Percentiles rank a stretch among this genome's conserved stretches.
phyloP scores from a whole-genome alignment of 2,329 filamentous ascomycete species.

The Simplicillium aogashimaense region DNA sequence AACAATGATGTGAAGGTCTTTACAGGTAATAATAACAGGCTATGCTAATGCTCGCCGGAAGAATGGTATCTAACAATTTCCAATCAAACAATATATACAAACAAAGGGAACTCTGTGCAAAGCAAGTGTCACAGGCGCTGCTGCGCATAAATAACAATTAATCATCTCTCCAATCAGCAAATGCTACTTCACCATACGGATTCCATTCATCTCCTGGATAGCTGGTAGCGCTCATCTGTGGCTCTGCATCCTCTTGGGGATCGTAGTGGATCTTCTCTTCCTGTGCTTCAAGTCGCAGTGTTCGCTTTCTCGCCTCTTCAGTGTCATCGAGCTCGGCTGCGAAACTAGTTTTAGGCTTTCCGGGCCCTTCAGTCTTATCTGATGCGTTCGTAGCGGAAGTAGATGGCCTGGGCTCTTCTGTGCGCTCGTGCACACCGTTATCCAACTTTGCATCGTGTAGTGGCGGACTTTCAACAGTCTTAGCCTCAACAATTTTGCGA shows the following conservation, averaged over 20 bases:
- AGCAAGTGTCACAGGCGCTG: too few relatives aligned
- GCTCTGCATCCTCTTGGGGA: conserved; percentile 25
- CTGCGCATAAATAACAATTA: conserved; percentile 1
- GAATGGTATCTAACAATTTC: too few relatives aligned
- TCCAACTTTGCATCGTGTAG: too few relatives aligned
- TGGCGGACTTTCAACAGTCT: too few relatives aligned
- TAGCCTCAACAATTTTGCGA: too few relatives aligned
- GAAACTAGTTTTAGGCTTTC: conserved; percentile 5
- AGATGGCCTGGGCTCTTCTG: not conserved
- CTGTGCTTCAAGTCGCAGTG: conserved; percentile 30
- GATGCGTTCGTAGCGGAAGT: not conserved
- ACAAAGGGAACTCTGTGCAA: too few relatives aligned
- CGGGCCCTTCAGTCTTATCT: conserved; percentile 23
- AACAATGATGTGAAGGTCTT: too few relatives aligned
- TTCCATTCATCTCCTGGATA: conserved; percentile 66
- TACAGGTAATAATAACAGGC: too few relatives aligned
- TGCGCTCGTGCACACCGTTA: too few relatives aligned
- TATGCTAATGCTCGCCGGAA: too few relatives aligned
- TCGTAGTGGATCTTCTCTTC: conserved; percentile 44
- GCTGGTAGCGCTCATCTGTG: conserved; percentile 55
- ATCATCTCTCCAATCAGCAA: conserved; percentile 11
- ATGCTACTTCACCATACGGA: conserved; percentile 33
- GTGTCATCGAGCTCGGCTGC: conserved; percentile 28
- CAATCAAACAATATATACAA: too few relatives aligned
- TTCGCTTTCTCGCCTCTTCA: conserved; percentile 34